These are phyloP conservation scores for Cladosporium phlei DNA, from an alignment of 2,329 filamentous ascomycete genomes.

Conservation along the genomic window DNA sequence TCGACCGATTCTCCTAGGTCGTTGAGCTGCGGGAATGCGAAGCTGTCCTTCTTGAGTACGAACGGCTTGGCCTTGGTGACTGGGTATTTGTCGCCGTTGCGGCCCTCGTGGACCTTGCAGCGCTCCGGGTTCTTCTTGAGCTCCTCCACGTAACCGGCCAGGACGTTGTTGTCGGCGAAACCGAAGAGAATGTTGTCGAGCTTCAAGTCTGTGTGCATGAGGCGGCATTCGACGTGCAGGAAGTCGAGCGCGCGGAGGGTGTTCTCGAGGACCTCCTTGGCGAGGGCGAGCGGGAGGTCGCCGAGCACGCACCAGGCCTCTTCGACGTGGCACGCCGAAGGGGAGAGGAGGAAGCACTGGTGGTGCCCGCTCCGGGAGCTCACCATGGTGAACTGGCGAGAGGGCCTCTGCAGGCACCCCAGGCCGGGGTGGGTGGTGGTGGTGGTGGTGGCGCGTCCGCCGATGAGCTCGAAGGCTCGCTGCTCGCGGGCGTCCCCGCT, in stretches of 20 bases:
- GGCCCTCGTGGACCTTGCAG: constrained; percentile 1
- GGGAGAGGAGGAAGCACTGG: constrained; percentile 5
- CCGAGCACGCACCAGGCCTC: constrained; percentile 4
- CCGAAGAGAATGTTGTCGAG: constrained; percentile 13
- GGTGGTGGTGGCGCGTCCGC: neutral
- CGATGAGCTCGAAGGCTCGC: constrained; percentile 1
- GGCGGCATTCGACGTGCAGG: constrained; percentile 2
- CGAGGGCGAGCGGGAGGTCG: constrained; percentile 3
- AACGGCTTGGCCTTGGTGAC: constrained; percentile 4
- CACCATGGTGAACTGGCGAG: constrained; percentile 1
- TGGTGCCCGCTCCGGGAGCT: constrained; percentile 4
- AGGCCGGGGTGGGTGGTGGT: constrained; percentile 6
- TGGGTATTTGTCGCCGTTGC: constrained; percentile 2
- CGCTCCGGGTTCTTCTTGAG: neutral
- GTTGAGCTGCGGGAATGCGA: constrained; percentile 1
- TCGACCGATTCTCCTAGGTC: constrained; percentile 4
- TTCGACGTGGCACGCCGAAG: constrained; percentile 8
- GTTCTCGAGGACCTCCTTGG: constrained; percentile 1
- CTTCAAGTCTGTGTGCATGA: constrained; percentile 9
- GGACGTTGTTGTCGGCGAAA: neutral
- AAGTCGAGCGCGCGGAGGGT: constrained; percentile 7
- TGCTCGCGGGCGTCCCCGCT: constrained; percentile 6
- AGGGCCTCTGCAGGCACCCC: constrained; percentile 5
- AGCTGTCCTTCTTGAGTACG: constrained; percentile 3
- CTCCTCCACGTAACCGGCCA: neutral